Evolutionary conservation across 345 rosid genomes (phyloP).

Genomic region (Geranium rotundifolium): DNA sequence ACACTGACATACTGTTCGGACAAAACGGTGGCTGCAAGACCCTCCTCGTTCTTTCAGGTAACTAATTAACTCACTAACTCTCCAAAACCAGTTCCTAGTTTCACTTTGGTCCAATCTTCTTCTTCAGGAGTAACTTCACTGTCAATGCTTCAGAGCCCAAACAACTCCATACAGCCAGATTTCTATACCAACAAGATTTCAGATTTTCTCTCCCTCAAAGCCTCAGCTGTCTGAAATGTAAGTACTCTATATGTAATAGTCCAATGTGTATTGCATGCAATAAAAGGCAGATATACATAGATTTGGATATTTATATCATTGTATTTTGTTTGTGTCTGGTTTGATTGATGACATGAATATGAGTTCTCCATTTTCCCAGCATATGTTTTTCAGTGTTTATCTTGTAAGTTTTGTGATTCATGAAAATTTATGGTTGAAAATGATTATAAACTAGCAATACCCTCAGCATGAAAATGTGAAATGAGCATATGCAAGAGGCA

Average conservation of each 20-base stretch:
- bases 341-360: neutral
- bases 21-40: conserved; percentile 93
- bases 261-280: too few species aligned
- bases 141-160: conserved; percentile 62
- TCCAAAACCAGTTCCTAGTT: too few species aligned
- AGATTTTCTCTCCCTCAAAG: conserved; percentile 61
- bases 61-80: neutral
- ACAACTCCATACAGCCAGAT: conserved; percentile 74
- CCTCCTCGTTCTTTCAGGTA: conserved; percentile 93
- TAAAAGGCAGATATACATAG: too few species aligned
- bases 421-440: too few species aligned
- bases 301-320: neutral
- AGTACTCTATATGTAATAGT: neutral
- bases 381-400: too few species aligned
- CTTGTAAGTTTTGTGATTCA: too few species aligned
- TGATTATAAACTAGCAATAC: too few species aligned
- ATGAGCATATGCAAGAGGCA: too few species aligned
- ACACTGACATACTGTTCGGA: conserved; percentile 86
- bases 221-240: conserved; percentile 38
- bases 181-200: conserved; percentile 77
- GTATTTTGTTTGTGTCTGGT: too few species aligned
- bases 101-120: neutral
- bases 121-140: conserved; percentile 59
- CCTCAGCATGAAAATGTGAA: too few species aligned
- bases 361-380: neutral